Percentiles rank a stretch among this genome's conserved stretches.
phyloP scores from a whole-genome alignment of 371 early-diverging fungal genomes.

The Mortierella sp. region DNA sequence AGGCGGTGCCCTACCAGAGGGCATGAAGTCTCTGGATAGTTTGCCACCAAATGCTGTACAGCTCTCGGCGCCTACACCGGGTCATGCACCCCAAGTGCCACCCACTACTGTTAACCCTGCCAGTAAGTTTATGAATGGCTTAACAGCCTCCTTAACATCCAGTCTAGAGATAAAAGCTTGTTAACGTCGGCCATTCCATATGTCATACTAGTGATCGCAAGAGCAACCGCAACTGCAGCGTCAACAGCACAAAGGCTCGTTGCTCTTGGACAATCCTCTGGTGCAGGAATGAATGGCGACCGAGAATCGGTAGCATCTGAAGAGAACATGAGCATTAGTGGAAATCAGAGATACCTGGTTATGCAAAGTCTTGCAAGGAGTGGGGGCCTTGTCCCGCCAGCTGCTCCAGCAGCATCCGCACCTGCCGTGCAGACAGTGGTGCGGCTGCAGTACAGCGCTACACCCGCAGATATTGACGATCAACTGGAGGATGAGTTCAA shows the following conservation, averaged over 20 bases:
- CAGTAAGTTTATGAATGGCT: slow-evolving; percentile 30
- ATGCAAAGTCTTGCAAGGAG: slow-evolving; percentile 78
- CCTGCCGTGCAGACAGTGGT: slow-evolving; percentile 57
- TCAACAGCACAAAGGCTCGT: slow-evolving; percentile 55
- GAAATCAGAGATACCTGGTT: slow-evolving; percentile 70
- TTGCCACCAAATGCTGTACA: slow-evolving; percentile 57
- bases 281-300: slow-evolving; percentile 47
- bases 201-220: slow-evolving; percentile 44
- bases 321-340: slow-evolving; percentile 71
- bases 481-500: slow-evolving; percentile 74
- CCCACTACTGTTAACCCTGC: slow-evolving; percentile 35
- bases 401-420: slow-evolving; percentile 10
- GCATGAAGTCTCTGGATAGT: slow-evolving; percentile 73
- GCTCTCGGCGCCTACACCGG: slow-evolving; percentile 11
- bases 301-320: slow-evolving; percentile 68
- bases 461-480: slow-evolving; percentile 73
- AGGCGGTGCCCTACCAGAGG: slow-evolving; percentile 84
- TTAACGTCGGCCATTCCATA: background rate
- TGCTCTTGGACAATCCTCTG: slow-evolving; percentile 43
- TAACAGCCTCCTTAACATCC: no score
- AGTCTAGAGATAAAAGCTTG: no score
- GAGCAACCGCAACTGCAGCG: slow-evolving; percentile 56
- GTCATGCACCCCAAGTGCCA: slow-evolving; percentile 8
- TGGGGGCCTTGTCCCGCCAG: slow-evolving; percentile 50
- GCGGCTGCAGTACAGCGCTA: slow-evolving; percentile 67